Base-by-base conservation (phyloP, 352 stramenopile species). In the Hyaloperonospora arabidopsidis region DNA sequence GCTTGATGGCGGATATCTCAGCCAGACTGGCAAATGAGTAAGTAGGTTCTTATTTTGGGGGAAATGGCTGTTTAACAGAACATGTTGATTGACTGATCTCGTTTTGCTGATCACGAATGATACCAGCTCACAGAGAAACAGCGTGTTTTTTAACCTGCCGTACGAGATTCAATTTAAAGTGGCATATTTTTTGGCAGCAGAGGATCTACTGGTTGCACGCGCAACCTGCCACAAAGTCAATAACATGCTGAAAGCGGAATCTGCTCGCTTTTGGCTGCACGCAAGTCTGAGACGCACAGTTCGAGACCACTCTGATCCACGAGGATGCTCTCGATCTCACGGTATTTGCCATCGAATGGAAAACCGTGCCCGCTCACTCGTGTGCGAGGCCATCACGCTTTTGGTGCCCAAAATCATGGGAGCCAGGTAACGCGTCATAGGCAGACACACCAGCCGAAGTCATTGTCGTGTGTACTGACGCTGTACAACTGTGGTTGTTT, bases 161-260 rank as follows among this genome's bases (percentile, higher is more conserved):
- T 92, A 89, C 49, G 84, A 94, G 60, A 61, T 92, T 19, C 71
- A 88, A 47, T 89, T 92, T 60, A 68, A 91, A 49, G 72, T 91
- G 6, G 84, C 77, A 18, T 70, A 80, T 14, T 92, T 85, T 36
- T 49, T 94, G 19, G 69, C 72, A 1, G 69, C 84, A 7, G 84
- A 94, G 67, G 84, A 94, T 49, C 63, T 94, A 8, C 46, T 94
- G 34, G 71, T 89, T 5, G 72, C 73, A 2, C 76, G 84, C 22
- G 70, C 76, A 13, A 89, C 79, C 2, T 92, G 82, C 51, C 77
- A 88, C 61, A 87, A 83, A 48, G 66, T 94, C 11, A 91, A 94
- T 59, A 80, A 76, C 49, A 74, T 94, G 69, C 69, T 94, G 35
- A 83, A 79, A 50, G 84, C 84, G 5, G 84, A 94, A 47, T 90